Conservation (phyloP, 768 basidiomycete genomes). For the Krasilnikovozyma curviuscula region DNA sequence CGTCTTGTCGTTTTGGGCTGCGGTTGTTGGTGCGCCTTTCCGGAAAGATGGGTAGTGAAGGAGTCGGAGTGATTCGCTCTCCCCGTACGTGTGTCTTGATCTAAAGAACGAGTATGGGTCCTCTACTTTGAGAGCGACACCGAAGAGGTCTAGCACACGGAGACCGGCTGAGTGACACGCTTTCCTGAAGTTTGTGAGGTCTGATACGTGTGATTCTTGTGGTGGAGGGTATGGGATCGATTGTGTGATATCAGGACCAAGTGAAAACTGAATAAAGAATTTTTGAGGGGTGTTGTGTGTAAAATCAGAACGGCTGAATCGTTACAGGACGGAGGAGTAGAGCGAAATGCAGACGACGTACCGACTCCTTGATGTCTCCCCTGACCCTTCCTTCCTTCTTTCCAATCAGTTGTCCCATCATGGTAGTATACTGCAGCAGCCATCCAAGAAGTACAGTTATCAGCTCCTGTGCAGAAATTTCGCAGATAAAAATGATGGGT, state of each 20-base stretch:
- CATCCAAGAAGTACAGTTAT: neutral
- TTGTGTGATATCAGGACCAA: neutral
- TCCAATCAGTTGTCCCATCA: neutral
- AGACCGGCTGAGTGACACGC: neutral
- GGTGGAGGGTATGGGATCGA: neutral
- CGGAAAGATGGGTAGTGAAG: constrained; percentile 1
- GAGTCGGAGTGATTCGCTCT: neutral
- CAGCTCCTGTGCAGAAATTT: no score
- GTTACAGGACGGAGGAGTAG: no score
- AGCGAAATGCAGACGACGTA: neutral
- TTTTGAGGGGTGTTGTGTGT: neutral
- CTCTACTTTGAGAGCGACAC: neutral
- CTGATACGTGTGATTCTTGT: neutral
- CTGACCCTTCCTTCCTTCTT: neutral
- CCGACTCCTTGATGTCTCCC: constrained; percentile 1
- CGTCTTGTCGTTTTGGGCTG: neutral
- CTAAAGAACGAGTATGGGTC: neutral
- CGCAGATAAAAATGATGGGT: no score
- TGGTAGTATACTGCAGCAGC: neutral
- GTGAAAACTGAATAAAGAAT: neutral
- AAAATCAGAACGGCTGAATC: no score
- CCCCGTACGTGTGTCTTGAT: neutral
- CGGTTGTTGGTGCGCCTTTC: neutral
- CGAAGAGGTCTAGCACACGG: neutral
- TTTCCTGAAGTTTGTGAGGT: neutral